Evolutionary conservation across 2,329 filamentous ascomycete genomes (phyloP), one percentile per base, ranked within the genome.

Genomic region (Ascochyta clinopodiicola): DNA sequence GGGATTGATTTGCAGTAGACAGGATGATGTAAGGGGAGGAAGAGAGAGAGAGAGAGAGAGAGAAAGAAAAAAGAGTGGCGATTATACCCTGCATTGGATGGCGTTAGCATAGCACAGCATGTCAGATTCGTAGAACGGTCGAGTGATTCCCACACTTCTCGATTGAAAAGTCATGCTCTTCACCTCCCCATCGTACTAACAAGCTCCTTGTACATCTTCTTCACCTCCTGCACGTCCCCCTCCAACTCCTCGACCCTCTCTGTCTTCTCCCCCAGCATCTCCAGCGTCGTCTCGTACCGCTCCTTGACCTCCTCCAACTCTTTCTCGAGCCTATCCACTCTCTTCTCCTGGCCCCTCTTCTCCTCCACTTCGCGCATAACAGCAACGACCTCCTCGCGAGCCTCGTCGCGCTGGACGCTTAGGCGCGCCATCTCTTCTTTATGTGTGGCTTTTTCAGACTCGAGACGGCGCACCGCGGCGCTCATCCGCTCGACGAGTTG

Each of bases 401-500:
- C 92, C 72, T 96, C 92, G 69, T 99, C 95, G 42, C 95, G 85
- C 75, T 99, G 95, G n/a, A 84, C 82, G 6, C 87, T 87, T 17
- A 99, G 84, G 7, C 94, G 83, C 0, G 84, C 81, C 61, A 97
- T 82, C 74, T 99, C 95, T 71, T 99, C 95, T 69, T 90, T 92
- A 13, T 88, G 88, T 1, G 89, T 90, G 1, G 95, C 91, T 71
- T 96, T 96, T 72, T 99, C 95, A 44, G 87, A 91, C 72, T 99
- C 95, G 0, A 99, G 81, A 6, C 94, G 86, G 9, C 95, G 89
- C 39, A 99, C 93, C 0, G 92, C 91, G 2, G 93, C 91, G 69
- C 91, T 96, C 91, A 99, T 96, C 48, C 94, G 86, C 77, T 98
- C 95, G 15, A 99, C 93, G 0, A 99, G 85, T 76, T 98, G 94